Conservation (phyloP, 2,329 filamentous ascomycete species). For the Penicillium sp. region DNA sequence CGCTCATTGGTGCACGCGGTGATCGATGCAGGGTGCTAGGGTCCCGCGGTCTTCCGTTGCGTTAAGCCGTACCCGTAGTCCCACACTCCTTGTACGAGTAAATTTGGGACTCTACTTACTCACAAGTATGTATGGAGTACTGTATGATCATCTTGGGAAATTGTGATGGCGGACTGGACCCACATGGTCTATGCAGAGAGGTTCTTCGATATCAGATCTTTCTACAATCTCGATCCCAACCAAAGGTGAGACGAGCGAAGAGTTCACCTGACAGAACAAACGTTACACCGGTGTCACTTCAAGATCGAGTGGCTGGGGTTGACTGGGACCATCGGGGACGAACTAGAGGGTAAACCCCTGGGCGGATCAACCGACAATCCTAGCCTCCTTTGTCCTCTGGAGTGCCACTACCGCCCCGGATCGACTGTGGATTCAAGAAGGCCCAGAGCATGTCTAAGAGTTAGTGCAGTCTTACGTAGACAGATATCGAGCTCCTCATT, state of each 20-base stretch:
- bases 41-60: conserved; percentile 19
- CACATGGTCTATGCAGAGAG: conserved; percentile 10
- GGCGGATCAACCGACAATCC: conserved; percentile 32
- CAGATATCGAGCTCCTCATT: background rate
- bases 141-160: conserved; percentile 1
- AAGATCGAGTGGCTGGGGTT: background rate
- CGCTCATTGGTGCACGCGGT: conserved; percentile 9
- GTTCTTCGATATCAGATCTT: background rate
- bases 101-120: background rate
- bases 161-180: conserved; percentile 4
- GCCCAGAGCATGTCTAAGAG: conserved; percentile 1
- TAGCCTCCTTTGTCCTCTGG: conserved; percentile 14
- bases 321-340: conserved; percentile 5
- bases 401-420: conserved; percentile 29
- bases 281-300: background rate
- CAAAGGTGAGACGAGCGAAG: conserved; percentile 1
- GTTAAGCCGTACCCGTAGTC: conserved; percentile 25
- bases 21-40: conserved; percentile 28
- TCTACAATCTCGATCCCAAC: conserved; percentile 2
- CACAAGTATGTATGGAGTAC: too few species aligned
- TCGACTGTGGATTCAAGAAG: conserved; percentile 20
- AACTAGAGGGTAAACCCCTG: conserved; percentile 26
- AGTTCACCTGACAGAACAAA: background rate
- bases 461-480: background rate
- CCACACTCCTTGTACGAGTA: conserved; percentile 9